phyloP scores from a whole-genome alignment of 1,284 basidiomycete species.

The Ceratobasidium sp. region DNA sequence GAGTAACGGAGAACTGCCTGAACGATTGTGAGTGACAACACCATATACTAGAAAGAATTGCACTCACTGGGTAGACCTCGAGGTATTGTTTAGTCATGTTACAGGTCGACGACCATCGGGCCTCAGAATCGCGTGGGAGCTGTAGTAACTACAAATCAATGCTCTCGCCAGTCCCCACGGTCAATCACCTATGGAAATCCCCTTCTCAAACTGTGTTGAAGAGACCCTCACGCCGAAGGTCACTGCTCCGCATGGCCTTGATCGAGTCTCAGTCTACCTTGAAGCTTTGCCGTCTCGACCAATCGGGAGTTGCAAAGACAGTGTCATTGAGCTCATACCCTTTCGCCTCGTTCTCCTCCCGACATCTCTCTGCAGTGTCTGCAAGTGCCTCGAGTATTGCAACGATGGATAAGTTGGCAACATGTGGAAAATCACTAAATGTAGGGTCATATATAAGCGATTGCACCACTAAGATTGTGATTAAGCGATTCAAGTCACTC shows the following conservation, averaged over 20 bases:
- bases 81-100: not conserved
- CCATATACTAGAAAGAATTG: too few relatives aligned
- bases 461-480: too few relatives aligned
- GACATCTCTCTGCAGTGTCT: not conserved
- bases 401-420: slow-evolving; percentile 23
- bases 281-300: not conserved
- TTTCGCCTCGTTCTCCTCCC: not conserved
- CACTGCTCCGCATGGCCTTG: not conserved
- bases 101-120: slow-evolving; percentile 18
- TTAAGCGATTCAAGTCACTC: not conserved
- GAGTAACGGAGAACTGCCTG: slow-evolving; percentile 6
- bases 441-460: not conserved
- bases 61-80: slow-evolving; percentile 1
- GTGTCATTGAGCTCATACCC: not conserved
- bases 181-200: not conserved
- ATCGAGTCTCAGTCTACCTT: not conserved
- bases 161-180: not conserved
- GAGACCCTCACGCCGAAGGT: not conserved
- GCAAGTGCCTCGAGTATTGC: slow-evolving; percentile 26
- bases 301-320: not conserved
- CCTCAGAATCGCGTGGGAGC: not conserved
- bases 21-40: too few relatives aligned
- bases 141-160: not conserved
- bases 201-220: not conserved
- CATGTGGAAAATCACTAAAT: slow-evolving; percentile 43